These are phyloP conservation scores for Colletotrichum tamarilloi DNA, from an alignment of 2,329 filamentous ascomycete species.

Conservation along the genomic window DNA sequence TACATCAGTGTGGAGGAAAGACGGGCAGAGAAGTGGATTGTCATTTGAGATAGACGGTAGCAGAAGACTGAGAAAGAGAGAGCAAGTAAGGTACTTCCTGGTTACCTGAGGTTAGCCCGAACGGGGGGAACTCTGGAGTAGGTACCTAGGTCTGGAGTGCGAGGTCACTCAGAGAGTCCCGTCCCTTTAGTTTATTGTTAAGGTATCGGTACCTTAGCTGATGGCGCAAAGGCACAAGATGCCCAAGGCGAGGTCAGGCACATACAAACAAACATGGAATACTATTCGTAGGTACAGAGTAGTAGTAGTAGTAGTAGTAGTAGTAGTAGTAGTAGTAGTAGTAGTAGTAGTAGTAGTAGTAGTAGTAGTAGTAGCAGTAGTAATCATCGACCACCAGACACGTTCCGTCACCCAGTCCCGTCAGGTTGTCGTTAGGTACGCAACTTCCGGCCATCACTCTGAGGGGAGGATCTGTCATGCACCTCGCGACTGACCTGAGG, in stretches of 20 bases:
- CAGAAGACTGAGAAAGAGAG: neutral
- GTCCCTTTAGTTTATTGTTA: neutral
- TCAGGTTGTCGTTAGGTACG: neutral
- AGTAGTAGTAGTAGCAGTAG: neutral
- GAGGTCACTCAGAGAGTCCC: neutral
- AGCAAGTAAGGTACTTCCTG: neutral
- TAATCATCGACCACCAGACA: neutral
- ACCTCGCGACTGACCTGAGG: neutral
- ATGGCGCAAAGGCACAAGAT: slow-evolving; percentile 9
- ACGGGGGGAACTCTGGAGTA: neutral
- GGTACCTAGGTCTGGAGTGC: neutral
- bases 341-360: neutral
- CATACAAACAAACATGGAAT: no score
- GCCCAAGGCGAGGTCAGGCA: neutral
- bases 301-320: no score
- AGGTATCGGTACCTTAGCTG: neutral
- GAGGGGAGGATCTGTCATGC: neutral
- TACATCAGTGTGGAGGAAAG: slow-evolving; percentile 7
- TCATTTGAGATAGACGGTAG: neutral
- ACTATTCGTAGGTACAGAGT: no score
- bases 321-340: neutral
- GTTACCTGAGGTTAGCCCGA: neutral
- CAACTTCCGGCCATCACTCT: neutral
- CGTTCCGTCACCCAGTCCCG: neutral
- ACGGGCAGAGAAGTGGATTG: neutral